These are phyloP conservation scores for Bauhinia variegata DNA, from an alignment of 306 rosid species.

Conservation along the genomic window DNA sequence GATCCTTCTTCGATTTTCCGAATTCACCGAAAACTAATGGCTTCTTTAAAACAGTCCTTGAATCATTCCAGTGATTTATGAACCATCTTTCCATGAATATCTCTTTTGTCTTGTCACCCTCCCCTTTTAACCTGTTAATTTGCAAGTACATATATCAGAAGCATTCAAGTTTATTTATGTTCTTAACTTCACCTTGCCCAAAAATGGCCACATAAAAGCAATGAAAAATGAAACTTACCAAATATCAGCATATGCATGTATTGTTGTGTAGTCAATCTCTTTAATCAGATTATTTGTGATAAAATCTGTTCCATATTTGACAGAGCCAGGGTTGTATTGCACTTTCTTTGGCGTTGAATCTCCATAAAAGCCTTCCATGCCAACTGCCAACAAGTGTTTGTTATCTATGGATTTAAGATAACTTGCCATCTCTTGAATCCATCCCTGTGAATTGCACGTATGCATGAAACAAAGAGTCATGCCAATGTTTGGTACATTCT, in stretches of 20 bases:
- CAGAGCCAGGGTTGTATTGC: constrained; percentile 45
- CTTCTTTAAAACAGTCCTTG: constrained; percentile 38
- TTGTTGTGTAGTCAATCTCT: constrained; percentile 45
- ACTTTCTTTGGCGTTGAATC: constrained; percentile 36
- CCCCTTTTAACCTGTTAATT: constrained; percentile 44
- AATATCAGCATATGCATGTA: constrained; percentile 51
- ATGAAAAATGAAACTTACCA: constrained; percentile 33
- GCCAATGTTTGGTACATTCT: no score
- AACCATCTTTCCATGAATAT: constrained; percentile 36
- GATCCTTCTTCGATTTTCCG: constrained; percentile 38
- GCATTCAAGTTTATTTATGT: no score
- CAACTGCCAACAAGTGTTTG: constrained; percentile 51
- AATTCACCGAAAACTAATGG: constrained; percentile 45
- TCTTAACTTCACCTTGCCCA: no score
- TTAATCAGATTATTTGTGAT: constrained; percentile 38
- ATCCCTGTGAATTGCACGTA: constrained; percentile 31
- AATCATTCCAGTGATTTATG: constrained; percentile 33
- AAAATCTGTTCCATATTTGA: constrained; percentile 53
- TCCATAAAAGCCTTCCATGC: constrained; percentile 67
- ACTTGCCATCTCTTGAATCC: constrained; percentile 57
- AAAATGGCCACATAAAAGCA: no score
- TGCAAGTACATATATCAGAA: no score
- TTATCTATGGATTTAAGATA: constrained; percentile 51
- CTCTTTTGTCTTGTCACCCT: constrained; percentile 22
- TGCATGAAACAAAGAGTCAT: background rate